Evolutionary conservation across 1,139 yeast species (phyloP).

Genomic region (Taphrina populina): DNA sequence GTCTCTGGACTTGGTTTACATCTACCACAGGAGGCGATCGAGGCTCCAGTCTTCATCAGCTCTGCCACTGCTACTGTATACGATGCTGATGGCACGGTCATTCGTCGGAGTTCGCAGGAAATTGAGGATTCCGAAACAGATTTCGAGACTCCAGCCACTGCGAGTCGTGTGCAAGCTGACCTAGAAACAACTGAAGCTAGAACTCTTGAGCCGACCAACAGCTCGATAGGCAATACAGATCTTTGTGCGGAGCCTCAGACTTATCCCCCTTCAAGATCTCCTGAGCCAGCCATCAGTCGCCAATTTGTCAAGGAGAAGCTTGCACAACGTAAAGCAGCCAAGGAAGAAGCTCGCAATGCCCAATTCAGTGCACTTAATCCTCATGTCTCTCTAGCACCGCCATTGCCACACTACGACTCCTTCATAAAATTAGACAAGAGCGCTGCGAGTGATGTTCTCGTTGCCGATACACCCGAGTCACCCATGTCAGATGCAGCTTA

Average conservation of each 20-base stretch:
- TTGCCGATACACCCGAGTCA: not conserved
- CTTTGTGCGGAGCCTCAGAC: conserved; percentile 5
- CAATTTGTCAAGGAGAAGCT: conserved; percentile 12
- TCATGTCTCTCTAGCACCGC: conserved; percentile 15
- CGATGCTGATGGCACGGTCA: conserved; percentile 23
- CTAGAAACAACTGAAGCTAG: not conserved
- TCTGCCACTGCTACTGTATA: not conserved
- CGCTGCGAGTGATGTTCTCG: not conserved
- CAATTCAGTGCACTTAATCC: conserved; percentile 8
- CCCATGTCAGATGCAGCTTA: not conserved
- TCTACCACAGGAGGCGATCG: not conserved
- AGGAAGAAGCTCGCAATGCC: not conserved
- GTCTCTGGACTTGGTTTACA: conserved; percentile 27
- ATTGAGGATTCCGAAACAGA: not conserved
- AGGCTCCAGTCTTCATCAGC: too few species aligned
- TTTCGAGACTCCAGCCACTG: not conserved
- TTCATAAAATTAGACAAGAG: not conserved
- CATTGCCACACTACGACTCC: conserved; percentile 20
- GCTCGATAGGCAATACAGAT: not conserved
- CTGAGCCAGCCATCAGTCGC: conserved; percentile 30
- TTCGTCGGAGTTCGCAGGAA: conserved; percentile 2
- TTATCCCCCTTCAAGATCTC: not conserved
- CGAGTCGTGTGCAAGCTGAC: not conserved
- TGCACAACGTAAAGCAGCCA: conserved; percentile 27
- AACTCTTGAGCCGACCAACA: not conserved